Conservation (phyloP, 2,329 filamentous ascomycete species). For the Thelonectria blattea region DNA sequence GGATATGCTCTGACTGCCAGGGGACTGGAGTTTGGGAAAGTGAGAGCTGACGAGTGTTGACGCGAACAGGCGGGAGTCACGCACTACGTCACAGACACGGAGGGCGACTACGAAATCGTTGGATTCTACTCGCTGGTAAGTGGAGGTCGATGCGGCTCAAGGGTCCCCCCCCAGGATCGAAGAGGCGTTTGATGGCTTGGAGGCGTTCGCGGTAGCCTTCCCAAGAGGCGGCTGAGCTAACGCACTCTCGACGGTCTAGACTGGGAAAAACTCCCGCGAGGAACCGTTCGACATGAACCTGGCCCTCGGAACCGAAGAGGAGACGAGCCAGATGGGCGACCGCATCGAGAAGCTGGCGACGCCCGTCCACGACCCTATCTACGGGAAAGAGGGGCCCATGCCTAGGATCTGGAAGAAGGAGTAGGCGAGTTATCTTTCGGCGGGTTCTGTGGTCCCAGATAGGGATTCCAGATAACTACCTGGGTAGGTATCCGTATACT, state of each 20-base stretch:
- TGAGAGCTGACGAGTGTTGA: not conserved
- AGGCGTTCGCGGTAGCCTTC: too few species aligned
- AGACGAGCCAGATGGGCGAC: not conserved
- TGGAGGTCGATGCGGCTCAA: not conserved
- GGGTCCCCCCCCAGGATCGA: too few species aligned
- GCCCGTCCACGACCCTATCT: slow-evolving; percentile 7
- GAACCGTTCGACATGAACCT: slow-evolving; percentile 1
- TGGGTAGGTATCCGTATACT: too few species aligned
- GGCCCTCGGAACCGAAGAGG: not conserved
- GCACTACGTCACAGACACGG: slow-evolving; percentile 1
- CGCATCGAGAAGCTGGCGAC: not conserved
- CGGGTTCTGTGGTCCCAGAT: not conserved
- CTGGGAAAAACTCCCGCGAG: not conserved
- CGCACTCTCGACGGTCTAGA: not conserved
- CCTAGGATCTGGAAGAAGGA: not conserved
- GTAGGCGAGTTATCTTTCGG: not conserved
- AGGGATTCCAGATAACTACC: not conserved
- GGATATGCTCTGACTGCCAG: not conserved
- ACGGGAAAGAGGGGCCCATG: slow-evolving; percentile 7
- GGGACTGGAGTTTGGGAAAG: too few species aligned
- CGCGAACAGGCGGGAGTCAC: slow-evolving; percentile 2
- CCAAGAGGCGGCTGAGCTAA: not conserved
- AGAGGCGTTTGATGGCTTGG: too few species aligned
- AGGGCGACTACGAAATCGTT: slow-evolving; percentile 3
- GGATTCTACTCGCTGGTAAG: slow-evolving; percentile 6